These are phyloP conservation scores for Trichoderma breve DNA, from an alignment of 2,329 filamentous ascomycete genomes.

Conservation along the genomic window DNA sequence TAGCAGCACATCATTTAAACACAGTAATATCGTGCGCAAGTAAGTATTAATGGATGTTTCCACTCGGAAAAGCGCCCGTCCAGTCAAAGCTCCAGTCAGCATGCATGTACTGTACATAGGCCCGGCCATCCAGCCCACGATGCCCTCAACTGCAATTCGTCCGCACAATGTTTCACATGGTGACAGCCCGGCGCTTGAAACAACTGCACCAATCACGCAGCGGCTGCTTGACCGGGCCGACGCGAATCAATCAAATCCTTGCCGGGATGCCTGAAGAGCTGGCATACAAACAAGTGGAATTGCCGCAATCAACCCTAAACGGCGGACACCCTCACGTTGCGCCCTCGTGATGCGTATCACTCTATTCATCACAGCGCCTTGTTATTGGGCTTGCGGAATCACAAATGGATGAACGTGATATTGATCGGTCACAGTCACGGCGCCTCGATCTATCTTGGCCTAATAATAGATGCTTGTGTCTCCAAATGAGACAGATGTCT, in stretches of 20 bases:
- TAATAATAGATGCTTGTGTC: not conserved
- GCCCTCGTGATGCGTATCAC: not conserved
- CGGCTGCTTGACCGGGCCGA: constrained; percentile 6
- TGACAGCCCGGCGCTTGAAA: constrained; percentile 19
- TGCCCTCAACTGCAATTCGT: constrained; percentile 1
- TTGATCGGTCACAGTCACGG: not conserved
- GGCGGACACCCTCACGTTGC: constrained; percentile 8
- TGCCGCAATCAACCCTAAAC: constrained; percentile 13
- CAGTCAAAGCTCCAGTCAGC: not conserved
- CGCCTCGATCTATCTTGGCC: not conserved
- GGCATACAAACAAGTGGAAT: not conserved
- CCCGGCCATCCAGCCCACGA: not conserved
- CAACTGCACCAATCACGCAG: constrained; percentile 16
- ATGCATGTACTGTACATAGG: not conserved
- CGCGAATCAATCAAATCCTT: not conserved
- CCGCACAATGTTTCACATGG: constrained; percentile 9
- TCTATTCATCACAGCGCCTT: not conserved
- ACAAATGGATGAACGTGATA: not conserved
- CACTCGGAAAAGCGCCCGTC: not conserved
- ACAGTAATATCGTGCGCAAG: not conserved
- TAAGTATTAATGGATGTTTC: not conserved
- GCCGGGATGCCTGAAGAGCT: not conserved
- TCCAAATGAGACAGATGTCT: not conserved
- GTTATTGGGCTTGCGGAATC: not conserved
- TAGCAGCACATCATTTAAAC: not conserved